Conservation (phyloP, 768 basidiomycete genomes). For the Pholiota microspora region DNA sequence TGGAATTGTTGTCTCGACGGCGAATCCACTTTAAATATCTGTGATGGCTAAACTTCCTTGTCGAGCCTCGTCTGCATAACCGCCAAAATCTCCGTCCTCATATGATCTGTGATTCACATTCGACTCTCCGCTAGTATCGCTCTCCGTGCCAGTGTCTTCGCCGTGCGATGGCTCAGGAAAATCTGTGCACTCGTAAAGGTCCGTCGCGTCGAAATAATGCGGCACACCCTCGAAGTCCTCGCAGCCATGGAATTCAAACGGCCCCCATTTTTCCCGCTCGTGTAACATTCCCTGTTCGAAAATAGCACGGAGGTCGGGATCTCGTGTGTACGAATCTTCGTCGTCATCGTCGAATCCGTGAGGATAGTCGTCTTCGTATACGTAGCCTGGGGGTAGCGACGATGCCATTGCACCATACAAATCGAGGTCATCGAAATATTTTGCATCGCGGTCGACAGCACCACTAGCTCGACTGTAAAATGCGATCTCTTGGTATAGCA, state of each 20-base stretch:
- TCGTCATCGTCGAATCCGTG: conserved; percentile 4
- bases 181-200: conserved; percentile 10
- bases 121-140: neutral
- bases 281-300: neutral
- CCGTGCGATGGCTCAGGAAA: neutral
- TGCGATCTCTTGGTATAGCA: neutral
- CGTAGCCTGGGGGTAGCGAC: neutral
- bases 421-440: conserved; percentile 9
- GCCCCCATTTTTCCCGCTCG: neutral
- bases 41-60: too few relatives aligned
- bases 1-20: too few relatives aligned
- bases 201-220: conserved; percentile 17
- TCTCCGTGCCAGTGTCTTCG: neutral
- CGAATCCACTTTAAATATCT: too few relatives aligned
- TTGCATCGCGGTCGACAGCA: neutral
- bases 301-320: neutral
- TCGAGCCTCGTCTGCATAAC: too few relatives aligned
- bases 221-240: neutral
- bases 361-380: conserved; percentile 5
- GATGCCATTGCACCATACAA: neutral
- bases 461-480: neutral
- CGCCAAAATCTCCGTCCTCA: neutral
- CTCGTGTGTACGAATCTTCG: neutral
- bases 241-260: neutral
- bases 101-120: neutral